Base-by-base conservation (phyloP, 2,329 filamentous ascomycete genomes). In the Orbilia blumenaviensis region DNA sequence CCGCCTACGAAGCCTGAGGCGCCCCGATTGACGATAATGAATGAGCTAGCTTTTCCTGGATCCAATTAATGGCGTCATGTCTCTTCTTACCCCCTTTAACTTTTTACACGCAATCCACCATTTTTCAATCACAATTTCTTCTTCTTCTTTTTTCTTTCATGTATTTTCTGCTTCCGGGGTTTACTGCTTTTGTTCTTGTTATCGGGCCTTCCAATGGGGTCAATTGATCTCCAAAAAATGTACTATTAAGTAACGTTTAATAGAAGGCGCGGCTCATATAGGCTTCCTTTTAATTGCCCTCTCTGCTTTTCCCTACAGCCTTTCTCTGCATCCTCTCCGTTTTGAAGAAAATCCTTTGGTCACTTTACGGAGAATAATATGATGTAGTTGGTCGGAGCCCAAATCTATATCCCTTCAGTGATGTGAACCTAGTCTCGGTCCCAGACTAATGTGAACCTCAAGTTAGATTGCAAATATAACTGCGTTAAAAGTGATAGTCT, bases 211-310 rank as follows among this genome's bases (percentile, higher is more conserved):
- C 34, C 34, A 18, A 56, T 36, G 61, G 18, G 52, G 38, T 38
- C 52, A 27, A 29, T 61, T 54, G 46, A 71, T 71, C 46, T 63
- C 46, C 8, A 60, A 74, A 73, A 61, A 41, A 44, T 73, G 68
- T 74, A 74, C 54, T 54, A 74, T 67, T 74, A 74, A 74, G 61
- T 52, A 32, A 66, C 27, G 69, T 74, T 67, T 66, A 74, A 74
- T 74, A 74, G 69, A 66, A 74, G 69, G 69, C 62, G 69, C 69
- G 52, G 64, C 44, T 54, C 62, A 61, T 52, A 54, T 46, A 48
- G 66, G 69, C 32, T 46, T 12, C 69, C 58, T 32, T 66, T 42
- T 41, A 27, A 50, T 34, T 34, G 23, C n/a, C 29, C 16, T 34
- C 27, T 16, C 16, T 23, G 8, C 18, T 27, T 27, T 27, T 29